phyloP scores from a whole-genome alignment of 148 eudicot species.

The Silene conica region DNA sequence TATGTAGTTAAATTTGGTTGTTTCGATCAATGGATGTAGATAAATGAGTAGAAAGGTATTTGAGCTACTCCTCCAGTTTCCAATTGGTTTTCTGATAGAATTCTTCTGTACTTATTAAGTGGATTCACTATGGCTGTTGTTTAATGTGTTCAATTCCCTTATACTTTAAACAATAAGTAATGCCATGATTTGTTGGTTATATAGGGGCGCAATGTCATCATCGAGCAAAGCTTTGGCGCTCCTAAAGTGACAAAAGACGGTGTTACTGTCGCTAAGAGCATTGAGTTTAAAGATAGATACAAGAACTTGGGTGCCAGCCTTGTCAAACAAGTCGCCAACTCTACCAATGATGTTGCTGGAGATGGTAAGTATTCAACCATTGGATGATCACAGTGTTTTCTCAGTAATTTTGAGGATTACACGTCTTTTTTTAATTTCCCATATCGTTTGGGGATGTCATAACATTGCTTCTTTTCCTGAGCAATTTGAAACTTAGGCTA shows the following conservation, averaged over 20 bases:
- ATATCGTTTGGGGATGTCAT: too few species aligned
- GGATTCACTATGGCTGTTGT: not conserved
- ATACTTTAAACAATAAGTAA: too few species aligned
- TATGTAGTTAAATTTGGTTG: too few species aligned
- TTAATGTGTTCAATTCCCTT: not conserved
- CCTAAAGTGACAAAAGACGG: conserved; percentile 97
- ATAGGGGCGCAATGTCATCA: conserved; percentile 86
- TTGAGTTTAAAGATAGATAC: conserved; percentile 82
- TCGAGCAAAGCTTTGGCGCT: conserved; percentile 76
- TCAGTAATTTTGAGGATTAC: not conserved
- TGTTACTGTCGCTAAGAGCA: conserved; percentile 90
- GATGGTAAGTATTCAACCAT: conserved; percentile 45
- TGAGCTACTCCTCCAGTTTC: not conserved
- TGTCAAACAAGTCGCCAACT: conserved; percentile 96
- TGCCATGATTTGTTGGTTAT: conserved; percentile 7
- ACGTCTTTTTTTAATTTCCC: too few species aligned
- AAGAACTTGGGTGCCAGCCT: conserved; percentile 97
- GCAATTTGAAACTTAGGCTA: too few species aligned
- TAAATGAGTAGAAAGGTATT: not conserved
- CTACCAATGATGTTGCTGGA: conserved; percentile 94
- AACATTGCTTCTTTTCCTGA: too few species aligned
- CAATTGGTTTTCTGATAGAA: not conserved
- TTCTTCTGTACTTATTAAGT: not conserved
- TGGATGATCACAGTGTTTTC: not conserved
- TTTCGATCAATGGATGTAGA: not conserved